Conservation (phyloP, 352 stramenopile genomes). For the Globisporangium uncinulatum region DNA sequence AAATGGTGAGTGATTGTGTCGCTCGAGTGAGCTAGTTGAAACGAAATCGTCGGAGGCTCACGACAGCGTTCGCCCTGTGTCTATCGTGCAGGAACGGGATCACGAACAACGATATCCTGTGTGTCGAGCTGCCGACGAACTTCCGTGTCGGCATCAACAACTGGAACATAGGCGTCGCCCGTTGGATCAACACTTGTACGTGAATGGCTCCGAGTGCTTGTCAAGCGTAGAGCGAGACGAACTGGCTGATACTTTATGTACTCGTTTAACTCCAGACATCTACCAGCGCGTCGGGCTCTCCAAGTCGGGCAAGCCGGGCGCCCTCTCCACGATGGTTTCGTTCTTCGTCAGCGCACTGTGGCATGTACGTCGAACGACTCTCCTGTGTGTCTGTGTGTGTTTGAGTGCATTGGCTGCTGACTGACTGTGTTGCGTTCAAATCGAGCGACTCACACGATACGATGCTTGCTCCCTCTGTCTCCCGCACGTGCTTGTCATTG, state of each 20-base stretch:
- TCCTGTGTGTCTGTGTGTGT: background rate
- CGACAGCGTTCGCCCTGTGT: too few species aligned
- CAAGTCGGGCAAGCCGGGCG: conserved; percentile 67
- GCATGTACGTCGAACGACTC: conserved; percentile 45
- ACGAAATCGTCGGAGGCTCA: too few species aligned
- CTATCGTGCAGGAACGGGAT: conserved; percentile 62
- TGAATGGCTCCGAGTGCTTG: background rate
- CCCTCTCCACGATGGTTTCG: conserved; percentile 67
- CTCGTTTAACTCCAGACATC: conserved; percentile 38
- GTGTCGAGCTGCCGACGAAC: conserved; percentile 82
- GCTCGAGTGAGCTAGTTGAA: background rate
- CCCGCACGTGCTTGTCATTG: background rate
- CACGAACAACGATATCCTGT: conserved; percentile 83
- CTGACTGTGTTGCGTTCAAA: too few species aligned
- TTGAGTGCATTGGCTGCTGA: too few species aligned
- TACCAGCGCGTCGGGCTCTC: conserved; percentile 80
- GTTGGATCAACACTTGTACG: conserved; percentile 84
- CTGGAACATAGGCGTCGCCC: conserved; percentile 85
- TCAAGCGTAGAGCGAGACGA: too few species aligned
- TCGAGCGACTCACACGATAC: background rate
- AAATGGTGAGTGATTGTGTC: conserved; percentile 40
- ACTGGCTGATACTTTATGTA: too few species aligned
- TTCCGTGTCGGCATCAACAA: conserved; percentile 85
- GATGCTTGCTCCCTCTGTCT: conserved; percentile 11
- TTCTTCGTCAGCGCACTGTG: conserved; percentile 85